A percentile compares a stretch with the other conserved stretches of the same genome.
Evolutionary conservation across 2,329 filamentous ascomycete genomes (phyloP).

Genomic region (Hirsutella rhossiliensis): DNA sequence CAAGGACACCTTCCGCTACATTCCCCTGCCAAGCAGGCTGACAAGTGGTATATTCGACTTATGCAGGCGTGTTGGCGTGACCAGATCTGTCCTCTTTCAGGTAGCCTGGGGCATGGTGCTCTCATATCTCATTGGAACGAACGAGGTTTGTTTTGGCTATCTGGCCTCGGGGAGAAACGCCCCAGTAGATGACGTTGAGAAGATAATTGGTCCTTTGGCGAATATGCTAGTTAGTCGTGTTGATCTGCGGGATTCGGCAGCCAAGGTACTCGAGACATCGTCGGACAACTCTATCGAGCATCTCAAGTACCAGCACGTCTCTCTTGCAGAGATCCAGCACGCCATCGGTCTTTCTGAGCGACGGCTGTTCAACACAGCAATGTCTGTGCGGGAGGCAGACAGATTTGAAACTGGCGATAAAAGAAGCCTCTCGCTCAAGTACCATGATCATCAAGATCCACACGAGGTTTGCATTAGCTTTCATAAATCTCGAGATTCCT

Average conservation of each 20-base stretch:
- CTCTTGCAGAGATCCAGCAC: slow-evolving; percentile 33
- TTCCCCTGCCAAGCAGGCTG: neutral
- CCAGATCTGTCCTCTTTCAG: slow-evolving; percentile 36
- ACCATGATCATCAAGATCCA: slow-evolving; percentile 7
- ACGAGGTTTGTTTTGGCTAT: slow-evolving; percentile 40
- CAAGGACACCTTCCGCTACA: neutral
- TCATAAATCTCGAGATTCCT: too few relatives aligned
- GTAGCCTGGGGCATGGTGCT: slow-evolving; percentile 39
- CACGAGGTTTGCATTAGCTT: neutral
- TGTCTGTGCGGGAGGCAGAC: slow-evolving; percentile 15
- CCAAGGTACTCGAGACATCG: slow-evolving; percentile 26
- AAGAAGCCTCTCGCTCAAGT: neutral
- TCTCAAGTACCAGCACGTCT: slow-evolving; percentile 35
- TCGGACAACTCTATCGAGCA: slow-evolving; percentile 32
- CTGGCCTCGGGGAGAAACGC: slow-evolving; percentile 40
- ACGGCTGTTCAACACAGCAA: slow-evolving; percentile 17
- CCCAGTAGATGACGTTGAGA: slow-evolving; percentile 31
- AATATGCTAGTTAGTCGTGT: slow-evolving; percentile 42
- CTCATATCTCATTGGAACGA: slow-evolving; percentile 29
- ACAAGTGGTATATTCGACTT: slow-evolving; percentile 9
- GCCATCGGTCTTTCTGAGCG: slow-evolving; percentile 10
- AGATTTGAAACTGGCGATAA: neutral
- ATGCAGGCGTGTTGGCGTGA: slow-evolving; percentile 27
- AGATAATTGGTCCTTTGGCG: slow-evolving; percentile 38
- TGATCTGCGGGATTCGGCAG: slow-evolving; percentile 12